Conservation (phyloP, 805 yeast genomes). For the Cyberlindnera xylosilytica region DNA sequence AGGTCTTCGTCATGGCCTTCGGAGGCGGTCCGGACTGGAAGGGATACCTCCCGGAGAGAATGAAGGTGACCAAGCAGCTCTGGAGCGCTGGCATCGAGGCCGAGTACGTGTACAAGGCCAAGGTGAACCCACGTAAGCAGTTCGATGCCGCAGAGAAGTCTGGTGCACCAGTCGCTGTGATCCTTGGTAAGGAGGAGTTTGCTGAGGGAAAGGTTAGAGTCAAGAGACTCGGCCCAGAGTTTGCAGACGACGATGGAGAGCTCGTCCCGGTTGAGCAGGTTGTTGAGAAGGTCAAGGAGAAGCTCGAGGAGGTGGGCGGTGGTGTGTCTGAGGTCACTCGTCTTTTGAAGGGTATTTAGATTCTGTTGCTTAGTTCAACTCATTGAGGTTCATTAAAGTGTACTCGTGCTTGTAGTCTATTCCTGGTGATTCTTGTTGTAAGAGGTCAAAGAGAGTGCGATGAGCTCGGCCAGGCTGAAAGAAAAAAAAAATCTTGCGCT, state of each 20-base stretch:
- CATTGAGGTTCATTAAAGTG: no score
- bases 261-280: conserved; percentile 62
- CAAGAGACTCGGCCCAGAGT: conserved; percentile 87
- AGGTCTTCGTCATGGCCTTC: conserved; percentile 94
- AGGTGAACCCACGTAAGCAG: conserved; percentile 93
- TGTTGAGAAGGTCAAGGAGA: conserved; percentile 48
- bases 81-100: conserved; percentile 90
- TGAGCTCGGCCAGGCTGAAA: background rate
- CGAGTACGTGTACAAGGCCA: conserved; percentile 88
- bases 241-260: conserved; percentile 83
- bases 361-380: no score
- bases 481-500: background rate
- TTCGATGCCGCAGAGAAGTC: conserved; percentile 96
- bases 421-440: no score
- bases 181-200: conserved; percentile 92
- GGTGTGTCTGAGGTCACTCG: conserved; percentile 66
- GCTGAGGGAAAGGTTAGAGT: conserved; percentile 75
- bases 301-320: conserved; percentile 48
- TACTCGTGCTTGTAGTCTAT: no score
- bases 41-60: conserved; percentile 89
- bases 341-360: conserved; percentile 38
- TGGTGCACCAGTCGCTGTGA: conserved; percentile 88
- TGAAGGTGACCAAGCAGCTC: conserved; percentile 74
- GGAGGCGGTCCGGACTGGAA: conserved; percentile 98
- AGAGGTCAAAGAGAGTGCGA: no score